Percentiles rank a stretch among this genome's conserved stretches.
Evolutionary conservation across 306 rosid genomes (phyloP).

Genomic region (Castanea sativa): DNA sequence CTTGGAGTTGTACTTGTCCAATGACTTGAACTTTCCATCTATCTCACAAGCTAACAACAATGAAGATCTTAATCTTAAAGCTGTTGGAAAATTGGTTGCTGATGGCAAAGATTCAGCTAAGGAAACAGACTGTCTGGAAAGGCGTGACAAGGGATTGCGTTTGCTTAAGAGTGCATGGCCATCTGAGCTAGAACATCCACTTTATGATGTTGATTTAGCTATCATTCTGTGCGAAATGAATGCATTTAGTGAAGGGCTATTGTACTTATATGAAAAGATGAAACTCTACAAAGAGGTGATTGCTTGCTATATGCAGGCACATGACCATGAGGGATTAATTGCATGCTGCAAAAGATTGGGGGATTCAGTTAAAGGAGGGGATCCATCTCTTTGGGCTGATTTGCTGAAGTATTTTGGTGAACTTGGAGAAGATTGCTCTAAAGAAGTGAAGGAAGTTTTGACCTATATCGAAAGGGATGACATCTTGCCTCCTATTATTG

Average conservation of each 20-base stretch:
- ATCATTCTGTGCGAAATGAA: conserved; percentile 96
- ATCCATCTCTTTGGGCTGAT: conserved; percentile 97
- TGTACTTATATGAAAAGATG: conserved; percentile 93
- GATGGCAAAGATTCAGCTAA: conserved; percentile 37
- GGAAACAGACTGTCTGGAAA: conserved; percentile 47
- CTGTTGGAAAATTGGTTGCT: conserved; percentile 35
- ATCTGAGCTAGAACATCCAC: conserved; percentile 76
- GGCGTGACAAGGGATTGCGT: conserved; percentile 70
- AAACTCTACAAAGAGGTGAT: conserved; percentile 92
- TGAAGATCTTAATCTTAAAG: conserved; percentile 37
- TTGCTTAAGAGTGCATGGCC: conserved; percentile 85
- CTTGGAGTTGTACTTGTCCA: conserved; percentile 87
- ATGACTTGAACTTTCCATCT: conserved; percentile 78
- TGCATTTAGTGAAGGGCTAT: conserved; percentile 74
- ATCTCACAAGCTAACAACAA: conserved; percentile 52
- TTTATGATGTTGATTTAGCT: conserved; percentile 89
- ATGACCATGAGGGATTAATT: conserved; percentile 89
- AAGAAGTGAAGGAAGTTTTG: conserved; percentile 96
- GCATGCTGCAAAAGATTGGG: conserved; percentile 94
- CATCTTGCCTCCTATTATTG: conserved; percentile 92
- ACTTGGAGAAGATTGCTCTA: conserved; percentile 98
- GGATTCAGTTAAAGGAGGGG: conserved; percentile 91
- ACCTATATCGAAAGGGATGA: conserved; percentile 88
- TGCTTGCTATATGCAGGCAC: conserved; percentile 95
- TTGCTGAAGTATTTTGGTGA: conserved; percentile 92